Conservation (phyloP, 805 yeast species). For the Zygotorulaspora danielsina region DNA sequence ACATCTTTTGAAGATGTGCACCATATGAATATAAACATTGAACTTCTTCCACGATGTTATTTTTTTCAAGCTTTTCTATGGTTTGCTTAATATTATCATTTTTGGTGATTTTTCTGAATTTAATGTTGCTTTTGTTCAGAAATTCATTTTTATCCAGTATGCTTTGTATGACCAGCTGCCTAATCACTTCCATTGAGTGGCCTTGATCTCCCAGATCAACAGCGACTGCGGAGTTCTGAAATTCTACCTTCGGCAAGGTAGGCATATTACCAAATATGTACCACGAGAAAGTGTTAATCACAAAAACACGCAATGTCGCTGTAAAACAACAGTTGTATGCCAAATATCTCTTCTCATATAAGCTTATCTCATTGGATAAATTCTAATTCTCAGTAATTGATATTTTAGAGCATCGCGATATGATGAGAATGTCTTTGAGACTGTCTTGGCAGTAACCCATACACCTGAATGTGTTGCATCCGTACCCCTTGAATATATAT, state of each 20-base stretch:
- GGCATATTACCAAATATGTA: not conserved
- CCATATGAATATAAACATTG: conserved; percentile 27
- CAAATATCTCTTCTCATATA: too few species aligned
- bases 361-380: too few species aligned
- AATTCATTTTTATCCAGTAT: conserved; percentile 8
- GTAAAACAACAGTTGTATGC: not conserved
- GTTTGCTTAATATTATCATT: conserved; percentile 22
- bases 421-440: too few species aligned
- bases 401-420: too few species aligned
- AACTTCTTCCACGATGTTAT: not conserved
- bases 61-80: conserved; percentile 16
- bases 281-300: not conserved
- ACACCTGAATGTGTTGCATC: too few species aligned
- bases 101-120: conserved; percentile 19
- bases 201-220: conserved; percentile 15
- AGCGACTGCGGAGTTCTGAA: conserved; percentile 11
- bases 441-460: too few species aligned
- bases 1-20: conserved; percentile 27
- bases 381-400: too few species aligned
- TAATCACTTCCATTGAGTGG: conserved; percentile 17
- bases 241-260: conserved; percentile 10
- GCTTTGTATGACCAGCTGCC: conserved; percentile 18
- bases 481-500: too few species aligned
- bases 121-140: conserved; percentile 3
- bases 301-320: not conserved